These are phyloP conservation scores for Colletotrichum sp. DNA, from an alignment of 2,329 filamentous ascomycete genomes.

Conservation along the genomic window DNA sequence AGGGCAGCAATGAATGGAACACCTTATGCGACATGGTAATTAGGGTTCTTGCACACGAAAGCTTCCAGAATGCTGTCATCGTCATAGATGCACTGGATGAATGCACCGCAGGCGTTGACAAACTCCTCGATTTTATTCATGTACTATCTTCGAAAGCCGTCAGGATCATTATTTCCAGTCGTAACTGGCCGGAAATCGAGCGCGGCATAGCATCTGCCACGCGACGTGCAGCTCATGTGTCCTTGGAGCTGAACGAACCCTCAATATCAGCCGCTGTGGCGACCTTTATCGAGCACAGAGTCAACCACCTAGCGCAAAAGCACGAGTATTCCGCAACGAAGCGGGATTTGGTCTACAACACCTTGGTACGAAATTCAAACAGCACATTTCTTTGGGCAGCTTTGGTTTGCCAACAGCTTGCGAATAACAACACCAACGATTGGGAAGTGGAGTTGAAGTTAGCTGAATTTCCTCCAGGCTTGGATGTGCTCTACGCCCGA, in stretches of 20 bases:
- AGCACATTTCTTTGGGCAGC: constrained; percentile 45
- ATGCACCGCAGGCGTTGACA: not conserved
- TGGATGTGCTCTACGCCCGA: constrained; percentile 39
- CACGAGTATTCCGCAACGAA: not conserved
- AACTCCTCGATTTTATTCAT: constrained; percentile 42
- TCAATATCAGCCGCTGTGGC: constrained; percentile 36
- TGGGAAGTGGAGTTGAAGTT: not conserved
- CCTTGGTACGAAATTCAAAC: constrained; percentile 35
- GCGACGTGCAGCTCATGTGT: constrained; percentile 26
- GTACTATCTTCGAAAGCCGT: constrained; percentile 27
- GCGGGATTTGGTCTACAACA: constrained; percentile 6
- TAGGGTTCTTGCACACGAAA: no score
- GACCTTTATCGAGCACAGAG: constrained; percentile 36
- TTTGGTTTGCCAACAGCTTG: constrained; percentile 21
- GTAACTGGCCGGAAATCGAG: constrained; percentile 43
- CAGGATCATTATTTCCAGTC: constrained; percentile 52
- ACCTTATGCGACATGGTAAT: constrained; percentile 44
- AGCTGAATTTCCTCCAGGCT: constrained; percentile 33
- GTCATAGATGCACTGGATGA: constrained; percentile 32
- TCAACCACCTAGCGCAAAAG: constrained; percentile 24
- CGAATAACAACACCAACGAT: not conserved
- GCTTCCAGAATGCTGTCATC: constrained; percentile 31
- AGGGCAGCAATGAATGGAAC: constrained; percentile 32
- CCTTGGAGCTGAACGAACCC: constrained; percentile 40
- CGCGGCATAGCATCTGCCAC: constrained; percentile 26